phyloP scores from a whole-genome alignment of 441 rosid species.

The Syzygium malaccense region DNA sequence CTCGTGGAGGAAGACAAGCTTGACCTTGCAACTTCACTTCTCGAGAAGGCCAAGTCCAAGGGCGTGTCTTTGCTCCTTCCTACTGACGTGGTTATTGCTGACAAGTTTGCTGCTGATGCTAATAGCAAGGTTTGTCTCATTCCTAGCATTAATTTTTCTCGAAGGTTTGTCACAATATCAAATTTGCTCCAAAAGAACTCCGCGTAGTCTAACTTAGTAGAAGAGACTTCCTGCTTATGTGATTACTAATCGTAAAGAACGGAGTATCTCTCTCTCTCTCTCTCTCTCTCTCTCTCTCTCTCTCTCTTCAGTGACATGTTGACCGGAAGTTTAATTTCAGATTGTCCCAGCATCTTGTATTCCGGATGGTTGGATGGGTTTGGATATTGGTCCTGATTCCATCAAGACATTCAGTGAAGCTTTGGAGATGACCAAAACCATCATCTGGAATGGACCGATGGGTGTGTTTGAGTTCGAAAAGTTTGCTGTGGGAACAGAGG shows the following conservation, averaged over 20 bases:
- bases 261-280: not conserved
- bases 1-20: conserved; percentile 91
- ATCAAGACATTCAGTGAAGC: conserved; percentile 63
- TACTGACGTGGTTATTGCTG: conserved; percentile 77
- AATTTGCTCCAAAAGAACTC: not conserved
- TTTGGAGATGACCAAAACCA: conserved; percentile 64
- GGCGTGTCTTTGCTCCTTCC: conserved; percentile 81
- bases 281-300: not conserved
- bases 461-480: conserved; percentile 90
- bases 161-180: not conserved
- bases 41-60: conserved; percentile 78
- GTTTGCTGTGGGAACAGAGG: conserved; percentile 90
- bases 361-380: conserved; percentile 97
- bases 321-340: conserved; percentile 26
- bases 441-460: conserved; percentile 99
- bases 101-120: conserved; percentile 85
- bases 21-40: conserved; percentile 67
- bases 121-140: conserved; percentile 60
- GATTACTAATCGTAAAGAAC: not conserved
- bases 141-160: not conserved
- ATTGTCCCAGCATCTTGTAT: conserved; percentile 68
- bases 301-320: not conserved
- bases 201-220: not conserved
- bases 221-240: not conserved
- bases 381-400: conserved; percentile 89